Percentiles rank a stretch among this genome's conserved stretches.
Conservation (phyloP, 805 yeast genomes). For the Helenozyma rhizophorensis region DNA sequence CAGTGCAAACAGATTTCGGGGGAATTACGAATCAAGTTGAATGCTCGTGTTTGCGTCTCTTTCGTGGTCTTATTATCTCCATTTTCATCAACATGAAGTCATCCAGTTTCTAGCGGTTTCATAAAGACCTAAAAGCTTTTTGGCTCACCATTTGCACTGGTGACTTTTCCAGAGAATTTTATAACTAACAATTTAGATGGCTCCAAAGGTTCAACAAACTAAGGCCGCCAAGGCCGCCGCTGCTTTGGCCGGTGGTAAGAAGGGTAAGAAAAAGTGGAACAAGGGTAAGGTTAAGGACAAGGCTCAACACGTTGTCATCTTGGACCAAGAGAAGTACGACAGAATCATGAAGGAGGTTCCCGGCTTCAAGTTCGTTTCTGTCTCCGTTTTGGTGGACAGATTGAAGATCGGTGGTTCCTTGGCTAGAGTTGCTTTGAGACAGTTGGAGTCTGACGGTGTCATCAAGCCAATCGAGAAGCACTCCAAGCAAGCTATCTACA, state of each 20-base stretch:
- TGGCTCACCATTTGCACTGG: no score
- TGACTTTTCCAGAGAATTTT: no score
- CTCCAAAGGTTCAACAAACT: slow-evolving; percentile 98
- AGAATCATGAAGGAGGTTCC: slow-evolving; percentile 99
- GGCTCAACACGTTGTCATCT: slow-evolving; percentile 96
- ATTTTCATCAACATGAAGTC: no score
- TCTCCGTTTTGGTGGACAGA: slow-evolving; percentile 98
- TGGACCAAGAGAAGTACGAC: slow-evolving; percentile 99
- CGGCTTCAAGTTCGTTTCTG: slow-evolving; percentile 97
- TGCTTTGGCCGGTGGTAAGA: slow-evolving; percentile 99
- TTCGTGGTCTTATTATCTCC: no score
- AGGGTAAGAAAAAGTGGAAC: slow-evolving; percentile 99
- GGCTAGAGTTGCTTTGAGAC: slow-evolving; percentile 97
- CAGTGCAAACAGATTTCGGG: no score
- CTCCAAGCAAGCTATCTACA: slow-evolving; percentile 96
- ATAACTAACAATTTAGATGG: slow-evolving; percentile 52
- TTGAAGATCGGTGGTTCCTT: slow-evolving; percentile 98
- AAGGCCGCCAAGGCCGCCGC: slow-evolving; percentile 99
- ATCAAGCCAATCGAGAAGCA: slow-evolving; percentile 92
- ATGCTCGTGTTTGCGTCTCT: no score
- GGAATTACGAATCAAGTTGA: no score
- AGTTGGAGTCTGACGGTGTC: slow-evolving; percentile 91
- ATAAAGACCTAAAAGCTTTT: no score
- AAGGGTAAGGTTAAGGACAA: slow-evolving; percentile 99
- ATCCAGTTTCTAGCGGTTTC: no score